phyloP scores from a whole-genome alignment of 805 yeast species.

The Nematodospora valgi region DNA sequence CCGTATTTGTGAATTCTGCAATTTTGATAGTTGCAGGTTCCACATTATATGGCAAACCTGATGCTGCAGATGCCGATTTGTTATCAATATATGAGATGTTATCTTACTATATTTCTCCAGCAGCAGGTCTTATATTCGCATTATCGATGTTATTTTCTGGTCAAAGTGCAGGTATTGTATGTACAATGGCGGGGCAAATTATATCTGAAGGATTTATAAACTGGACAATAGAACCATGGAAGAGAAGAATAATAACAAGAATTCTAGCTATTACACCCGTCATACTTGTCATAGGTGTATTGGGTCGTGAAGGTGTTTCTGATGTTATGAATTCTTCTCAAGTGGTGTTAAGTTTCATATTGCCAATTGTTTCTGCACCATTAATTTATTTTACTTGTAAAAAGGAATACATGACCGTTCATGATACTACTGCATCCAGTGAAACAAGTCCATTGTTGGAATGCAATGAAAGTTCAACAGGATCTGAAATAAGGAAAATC shows the following conservation, averaged over 20 bases:
- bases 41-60: conserved; percentile 40
- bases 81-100: conserved; percentile 44
- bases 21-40: conserved; percentile 45
- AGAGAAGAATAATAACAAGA: conserved; percentile 39
- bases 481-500: conserved; percentile 14
- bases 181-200: conserved; percentile 49
- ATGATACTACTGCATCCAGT: conserved; percentile 15
- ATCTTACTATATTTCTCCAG: conserved; percentile 40
- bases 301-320: conserved; percentile 44
- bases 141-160: conserved; percentile 45
- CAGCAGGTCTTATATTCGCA: conserved; percentile 44
- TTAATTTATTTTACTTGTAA: conserved; percentile 42
- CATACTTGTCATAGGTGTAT: conserved; percentile 29
- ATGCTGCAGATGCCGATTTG: conserved; percentile 45
- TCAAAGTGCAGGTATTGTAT: conserved; percentile 46
- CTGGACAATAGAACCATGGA: conserved; percentile 44
- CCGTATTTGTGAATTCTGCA: conserved; percentile 44
- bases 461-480: conserved; percentile 3
- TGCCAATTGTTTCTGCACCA: conserved; percentile 44
- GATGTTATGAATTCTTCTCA: conserved; percentile 44
- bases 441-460: conserved; percentile 15
- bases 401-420: conserved; percentile 38
- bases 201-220: conserved; percentile 44
- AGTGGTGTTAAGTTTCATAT: conserved; percentile 41
- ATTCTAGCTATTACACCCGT: conserved; percentile 42